Conservation (phyloP, 2,329 filamentous ascomycete genomes). For the Aspergillus japonicus region DNA sequence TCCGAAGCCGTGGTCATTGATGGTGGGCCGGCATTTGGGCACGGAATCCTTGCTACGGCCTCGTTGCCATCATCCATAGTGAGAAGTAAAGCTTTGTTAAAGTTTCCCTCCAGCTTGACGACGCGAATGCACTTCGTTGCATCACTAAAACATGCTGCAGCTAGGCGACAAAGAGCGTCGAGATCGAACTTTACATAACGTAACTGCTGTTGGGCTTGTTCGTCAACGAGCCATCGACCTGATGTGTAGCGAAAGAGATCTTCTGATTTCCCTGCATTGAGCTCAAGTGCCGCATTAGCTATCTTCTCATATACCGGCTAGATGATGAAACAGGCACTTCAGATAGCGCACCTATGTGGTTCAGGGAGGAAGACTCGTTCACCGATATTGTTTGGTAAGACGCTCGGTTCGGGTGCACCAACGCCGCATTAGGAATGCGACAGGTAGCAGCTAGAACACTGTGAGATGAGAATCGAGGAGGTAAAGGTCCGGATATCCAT, state of each 20-base stretch:
- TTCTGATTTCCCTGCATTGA: neutral
- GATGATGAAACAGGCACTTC: too few species aligned
- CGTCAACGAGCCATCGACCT: slow-evolving; percentile 30
- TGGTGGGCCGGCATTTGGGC: slow-evolving; percentile 25
- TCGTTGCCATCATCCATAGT: slow-evolving; percentile 24
- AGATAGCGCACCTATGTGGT: too few species aligned
- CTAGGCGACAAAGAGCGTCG: slow-evolving; percentile 30
- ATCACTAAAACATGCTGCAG: slow-evolving; percentile 17
- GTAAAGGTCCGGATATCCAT: too few species aligned
- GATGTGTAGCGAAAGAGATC: slow-evolving; percentile 30
- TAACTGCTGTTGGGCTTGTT: slow-evolving; percentile 16
- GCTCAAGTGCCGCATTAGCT: too few species aligned
- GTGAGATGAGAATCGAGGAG: too few species aligned
- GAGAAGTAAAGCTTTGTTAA: slow-evolving; percentile 27
- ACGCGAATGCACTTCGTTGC: slow-evolving; percentile 24
- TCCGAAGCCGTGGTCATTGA: slow-evolving; percentile 34
- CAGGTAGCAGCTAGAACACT: too few species aligned
- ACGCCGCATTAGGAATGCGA: too few species aligned
- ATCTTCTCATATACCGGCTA: too few species aligned
- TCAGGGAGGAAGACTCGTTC: too few species aligned
- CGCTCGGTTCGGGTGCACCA: too few species aligned
- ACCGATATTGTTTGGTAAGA: too few species aligned
- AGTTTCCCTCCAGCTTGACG: slow-evolving; percentile 21
- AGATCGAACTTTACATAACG: slow-evolving; percentile 32
- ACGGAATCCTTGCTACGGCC: slow-evolving; percentile 27